These are phyloP conservation scores for Psilocybe tampanensis DNA, from an alignment of 768 basidiomycete species.

Conservation along the genomic window DNA sequence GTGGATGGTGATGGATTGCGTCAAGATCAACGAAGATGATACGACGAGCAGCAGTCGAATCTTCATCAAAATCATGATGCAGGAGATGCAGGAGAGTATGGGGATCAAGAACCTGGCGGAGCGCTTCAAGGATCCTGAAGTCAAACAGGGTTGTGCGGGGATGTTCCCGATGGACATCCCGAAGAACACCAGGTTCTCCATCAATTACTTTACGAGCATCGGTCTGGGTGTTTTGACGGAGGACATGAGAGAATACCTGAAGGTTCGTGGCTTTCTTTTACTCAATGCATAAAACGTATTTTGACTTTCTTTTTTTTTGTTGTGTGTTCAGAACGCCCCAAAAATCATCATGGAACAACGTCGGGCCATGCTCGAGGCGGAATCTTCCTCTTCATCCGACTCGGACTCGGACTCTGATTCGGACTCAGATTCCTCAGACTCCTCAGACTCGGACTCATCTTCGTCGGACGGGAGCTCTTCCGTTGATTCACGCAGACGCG, in stretches of 20 bases:
- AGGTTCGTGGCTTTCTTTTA: constrained; percentile 51
- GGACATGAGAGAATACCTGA: constrained; percentile 95
- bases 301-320: constrained; percentile 4
- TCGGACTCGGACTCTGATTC: constrained; percentile 33
- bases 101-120: constrained; percentile 86
- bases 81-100: constrained; percentile 94
- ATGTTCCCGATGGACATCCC: constrained; percentile 98
- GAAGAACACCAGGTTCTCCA: constrained; percentile 93
- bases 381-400: constrained; percentile 48
- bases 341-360: constrained; percentile 93
- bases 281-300: background rate
- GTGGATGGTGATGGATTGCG: constrained; percentile 81
- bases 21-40: constrained; percentile 97
- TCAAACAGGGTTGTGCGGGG: constrained; percentile 67
- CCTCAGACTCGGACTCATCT: constrained; percentile 27
- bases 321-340: constrained; percentile 81
- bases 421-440: constrained; percentile 16
- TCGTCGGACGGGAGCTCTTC: constrained; percentile 24
- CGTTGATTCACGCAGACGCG: constrained; percentile 20
- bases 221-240: constrained; percentile 91
- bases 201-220: constrained; percentile 98
- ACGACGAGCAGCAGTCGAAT: constrained; percentile 96
- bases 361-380: constrained; percentile 80
- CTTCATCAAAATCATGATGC: constrained; percentile 95
- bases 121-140: constrained; percentile 86